Conservation (phyloP, 805 yeast species). For the Debaryomyces tyrocola region DNA sequence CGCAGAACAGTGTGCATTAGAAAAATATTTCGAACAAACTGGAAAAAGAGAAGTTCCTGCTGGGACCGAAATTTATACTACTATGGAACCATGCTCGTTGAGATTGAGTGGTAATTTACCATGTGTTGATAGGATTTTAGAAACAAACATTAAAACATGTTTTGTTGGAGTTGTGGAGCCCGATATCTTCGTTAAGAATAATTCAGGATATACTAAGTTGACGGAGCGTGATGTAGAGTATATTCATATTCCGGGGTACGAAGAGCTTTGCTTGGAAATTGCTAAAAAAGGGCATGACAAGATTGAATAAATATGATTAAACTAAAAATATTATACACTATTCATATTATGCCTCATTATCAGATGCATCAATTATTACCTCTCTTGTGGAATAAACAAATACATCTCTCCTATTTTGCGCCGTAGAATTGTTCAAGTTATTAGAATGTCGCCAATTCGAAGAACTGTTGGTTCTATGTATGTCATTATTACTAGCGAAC, state of each 20-base stretch:
- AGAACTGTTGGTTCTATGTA: background rate
- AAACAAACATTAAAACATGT: conserved; percentile 60
- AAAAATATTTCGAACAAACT: conserved; percentile 55
- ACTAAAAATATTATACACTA: background rate
- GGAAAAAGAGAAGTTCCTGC: conserved; percentile 51
- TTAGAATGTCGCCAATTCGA: background rate
- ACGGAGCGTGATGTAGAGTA: conserved; percentile 63
- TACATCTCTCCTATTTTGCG: conserved; percentile 29
- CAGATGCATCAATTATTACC: conserved; percentile 28
- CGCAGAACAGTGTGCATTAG: conserved; percentile 93
- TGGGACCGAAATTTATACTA: conserved; percentile 84
- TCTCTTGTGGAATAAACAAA: conserved; percentile 39
- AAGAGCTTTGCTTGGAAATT: conserved; percentile 60
- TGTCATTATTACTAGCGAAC: background rate
- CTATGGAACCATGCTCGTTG: conserved; percentile 96
- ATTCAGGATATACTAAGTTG: conserved; percentile 60
- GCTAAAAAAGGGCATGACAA: conserved; percentile 73
- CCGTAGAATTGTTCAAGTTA: background rate
- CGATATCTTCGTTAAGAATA: conserved; percentile 77
- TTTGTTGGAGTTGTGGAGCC: conserved; percentile 95
- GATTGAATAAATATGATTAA: conserved; percentile 3
- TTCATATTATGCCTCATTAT: conserved; percentile 16
- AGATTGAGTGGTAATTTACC: conserved; percentile 89
- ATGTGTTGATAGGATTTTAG: conserved; percentile 77
- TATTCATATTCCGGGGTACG: conserved; percentile 80